Evolutionary conservation across 208 protist species (phyloP), one percentile per base, ranked within the genome.

Genomic region (Leptomonas pyrrhocoris): DNA sequence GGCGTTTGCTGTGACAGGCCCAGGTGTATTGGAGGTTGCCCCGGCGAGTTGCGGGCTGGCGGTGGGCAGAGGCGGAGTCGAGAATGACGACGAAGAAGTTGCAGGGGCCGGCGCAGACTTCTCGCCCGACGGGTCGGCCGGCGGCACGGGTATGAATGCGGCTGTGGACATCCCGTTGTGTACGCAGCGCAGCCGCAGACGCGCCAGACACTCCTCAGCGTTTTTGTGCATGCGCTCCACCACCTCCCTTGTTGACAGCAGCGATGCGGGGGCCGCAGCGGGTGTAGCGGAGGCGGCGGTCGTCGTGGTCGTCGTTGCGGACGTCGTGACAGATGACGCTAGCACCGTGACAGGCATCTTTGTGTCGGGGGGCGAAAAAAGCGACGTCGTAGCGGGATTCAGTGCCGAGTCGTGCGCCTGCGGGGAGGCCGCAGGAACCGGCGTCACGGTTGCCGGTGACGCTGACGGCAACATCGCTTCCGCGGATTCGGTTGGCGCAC

Each of bases 121-220:
- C 54, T 28, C 6, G 1, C 9, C 8, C 2, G 54, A 43, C 7
- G 38, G 7, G 46, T 30, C 62, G 27, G 46, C 15, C 0, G 13
- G 30, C 18, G 50, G 23, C 1, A 55, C 3, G 0, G 25, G 2
- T 1, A 30, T n/a, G 21, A 55, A 49, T 25, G 27, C 43, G 13
- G 30, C 21, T 1, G 62, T 46, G 15, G 68, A 50, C 30, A 65
- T 59, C 18, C 58, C 66, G 25, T 45, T 64, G 31, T 38, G 42
- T 21, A 59, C 65, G 31, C 72, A 72, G 30, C 66, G 51, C 58
- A 72, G 62, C 56, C 63, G 65, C 57, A 80, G 60, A 43, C 65
- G 54, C 53, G 36, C 68, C 1, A 74, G 16, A 28, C 65, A 71
- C 43, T 66, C 68, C 28, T 58, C 62, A 3, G 69, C 74, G 45